Conservation (phyloP, 805 yeast species). For the Ogataea pilisensis region DNA sequence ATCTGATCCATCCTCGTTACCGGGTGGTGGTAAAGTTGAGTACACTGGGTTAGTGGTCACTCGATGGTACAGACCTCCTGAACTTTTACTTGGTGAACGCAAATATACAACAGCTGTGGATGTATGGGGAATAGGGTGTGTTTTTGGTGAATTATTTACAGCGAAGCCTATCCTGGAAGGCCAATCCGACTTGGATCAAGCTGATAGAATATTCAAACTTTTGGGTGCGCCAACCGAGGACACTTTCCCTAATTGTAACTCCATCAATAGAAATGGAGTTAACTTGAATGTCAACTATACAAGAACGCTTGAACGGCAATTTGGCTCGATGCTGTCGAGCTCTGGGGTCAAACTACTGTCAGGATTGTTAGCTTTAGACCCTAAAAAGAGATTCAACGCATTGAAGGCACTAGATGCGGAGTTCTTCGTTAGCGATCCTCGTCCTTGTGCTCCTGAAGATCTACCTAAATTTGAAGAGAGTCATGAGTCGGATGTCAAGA, state of each 20-base stretch:
- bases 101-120: slow-evolving; percentile 92
- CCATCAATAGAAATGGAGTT: slow-evolving; percentile 53
- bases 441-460: slow-evolving; percentile 50
- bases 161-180: slow-evolving; percentile 85
- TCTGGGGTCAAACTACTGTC: slow-evolving; percentile 54
- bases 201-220: slow-evolving; percentile 71
- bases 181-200: slow-evolving; percentile 81
- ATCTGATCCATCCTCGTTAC: slow-evolving; percentile 22
- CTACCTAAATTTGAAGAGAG: slow-evolving; percentile 76
- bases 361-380: slow-evolving; percentile 65
- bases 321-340: slow-evolving; percentile 32
- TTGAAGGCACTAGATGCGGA: slow-evolving; percentile 65
- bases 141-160: slow-evolving; percentile 84
- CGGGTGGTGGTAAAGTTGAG: slow-evolving; percentile 51
- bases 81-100: slow-evolving; percentile 78
- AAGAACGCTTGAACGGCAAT: slow-evolving; percentile 47
- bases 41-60: slow-evolving; percentile 80
- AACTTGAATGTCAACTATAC: slow-evolving; percentile 26
- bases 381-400: slow-evolving; percentile 72
- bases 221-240: slow-evolving; percentile 72
- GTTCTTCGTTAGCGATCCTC: slow-evolving; percentile 66
- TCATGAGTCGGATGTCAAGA: slow-evolving; percentile 79
- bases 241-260: slow-evolving; percentile 57
- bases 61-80: slow-evolving; percentile 97
- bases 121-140: slow-evolving; percentile 97